A percentile compares a stretch with the other conserved stretches of the same genome.
phyloP scores from a whole-genome alignment of 805 yeast species.

The Ogataea glucozyma region DNA sequence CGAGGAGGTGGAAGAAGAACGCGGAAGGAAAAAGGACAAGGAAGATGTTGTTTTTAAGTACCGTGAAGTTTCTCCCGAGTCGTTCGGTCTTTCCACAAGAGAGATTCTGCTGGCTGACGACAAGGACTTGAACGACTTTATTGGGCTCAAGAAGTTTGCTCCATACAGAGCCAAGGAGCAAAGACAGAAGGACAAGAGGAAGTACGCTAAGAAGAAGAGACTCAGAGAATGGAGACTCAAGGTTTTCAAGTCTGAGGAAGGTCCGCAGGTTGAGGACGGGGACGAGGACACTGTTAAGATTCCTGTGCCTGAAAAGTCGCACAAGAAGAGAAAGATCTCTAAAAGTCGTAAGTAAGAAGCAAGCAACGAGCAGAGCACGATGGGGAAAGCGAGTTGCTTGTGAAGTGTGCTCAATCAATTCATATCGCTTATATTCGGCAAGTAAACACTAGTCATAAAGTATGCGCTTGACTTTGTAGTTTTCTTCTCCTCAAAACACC shows the following conservation, averaged over 20 bases:
- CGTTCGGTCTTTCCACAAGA: slow-evolving; percentile 80
- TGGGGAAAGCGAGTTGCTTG: background rate
- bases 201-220: slow-evolving; percentile 78
- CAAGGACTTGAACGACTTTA: slow-evolving; percentile 74
- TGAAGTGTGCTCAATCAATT: too few relatives aligned
- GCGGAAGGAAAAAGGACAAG: slow-evolving; percentile 55
- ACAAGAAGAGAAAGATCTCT: slow-evolving; percentile 19
- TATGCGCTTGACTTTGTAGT: background rate
- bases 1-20: slow-evolving; percentile 68
- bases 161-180: slow-evolving; percentile 82
- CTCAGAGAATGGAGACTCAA: slow-evolving; percentile 87
- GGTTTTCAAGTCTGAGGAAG: slow-evolving; percentile 67
- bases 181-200: slow-evolving; percentile 75
- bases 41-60: slow-evolving; percentile 68
- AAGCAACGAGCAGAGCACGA: background rate
- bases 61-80: slow-evolving; percentile 93
- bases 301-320: too few relatives aligned
- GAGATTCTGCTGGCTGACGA: slow-evolving; percentile 93
- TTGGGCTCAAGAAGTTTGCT: slow-evolving; percentile 90
- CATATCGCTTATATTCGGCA: too few relatives aligned
- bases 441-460: too few relatives aligned
- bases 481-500: too few relatives aligned
- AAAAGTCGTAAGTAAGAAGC: slow-evolving; percentile 2
- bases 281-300: slow-evolving; percentile 37
- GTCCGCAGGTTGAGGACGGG: slow-evolving; percentile 38